A percentile compares a stretch with the other conserved stretches of the same genome.
Conservation (phyloP, 2,329 filamentous ascomycete genomes). For the Colletotrichum liaoningense region DNA sequence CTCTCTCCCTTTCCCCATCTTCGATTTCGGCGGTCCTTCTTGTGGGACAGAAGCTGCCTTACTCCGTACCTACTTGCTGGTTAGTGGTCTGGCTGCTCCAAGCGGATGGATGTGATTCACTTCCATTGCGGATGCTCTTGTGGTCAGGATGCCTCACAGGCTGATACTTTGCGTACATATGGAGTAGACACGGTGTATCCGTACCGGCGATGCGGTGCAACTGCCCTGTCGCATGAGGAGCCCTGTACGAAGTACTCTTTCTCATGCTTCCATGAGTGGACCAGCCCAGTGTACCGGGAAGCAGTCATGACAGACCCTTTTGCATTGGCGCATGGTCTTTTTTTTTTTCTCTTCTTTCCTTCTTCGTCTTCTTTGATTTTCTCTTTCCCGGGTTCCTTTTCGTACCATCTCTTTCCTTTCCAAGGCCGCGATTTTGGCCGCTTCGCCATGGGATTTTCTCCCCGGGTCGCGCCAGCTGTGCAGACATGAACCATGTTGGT, state of each 20-base stretch:
- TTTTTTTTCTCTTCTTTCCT: not conserved
- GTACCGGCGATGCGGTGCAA: slow-evolving; percentile 29
- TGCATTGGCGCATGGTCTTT: not conserved
- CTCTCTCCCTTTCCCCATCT: not conserved
- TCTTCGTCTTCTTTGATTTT: not conserved
- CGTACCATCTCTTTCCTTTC: not conserved
- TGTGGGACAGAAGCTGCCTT: not conserved
- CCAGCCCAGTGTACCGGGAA: slow-evolving; percentile 14
- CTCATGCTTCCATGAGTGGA: slow-evolving; percentile 16
- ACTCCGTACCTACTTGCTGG: not conserved
- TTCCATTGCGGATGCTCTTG: not conserved
- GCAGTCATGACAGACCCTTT: not conserved
- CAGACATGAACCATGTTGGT: not conserved
- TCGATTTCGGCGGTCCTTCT: not conserved
- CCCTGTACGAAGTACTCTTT: not conserved
- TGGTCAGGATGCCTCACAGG: not conserved
- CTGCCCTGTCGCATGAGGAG: slow-evolving; percentile 11
- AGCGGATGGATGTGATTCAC: not conserved
- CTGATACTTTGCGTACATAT: not conserved
- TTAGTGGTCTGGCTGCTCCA: not conserved
- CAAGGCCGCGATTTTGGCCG: not conserved
- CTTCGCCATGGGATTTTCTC: not conserved
- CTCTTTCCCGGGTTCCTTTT: not conserved
- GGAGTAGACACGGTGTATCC: slow-evolving; percentile 23
- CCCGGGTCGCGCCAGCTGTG: not conserved